Conservation (phyloP, 2,329 filamentous ascomycete species). For the Calonectria hawksworthii region DNA sequence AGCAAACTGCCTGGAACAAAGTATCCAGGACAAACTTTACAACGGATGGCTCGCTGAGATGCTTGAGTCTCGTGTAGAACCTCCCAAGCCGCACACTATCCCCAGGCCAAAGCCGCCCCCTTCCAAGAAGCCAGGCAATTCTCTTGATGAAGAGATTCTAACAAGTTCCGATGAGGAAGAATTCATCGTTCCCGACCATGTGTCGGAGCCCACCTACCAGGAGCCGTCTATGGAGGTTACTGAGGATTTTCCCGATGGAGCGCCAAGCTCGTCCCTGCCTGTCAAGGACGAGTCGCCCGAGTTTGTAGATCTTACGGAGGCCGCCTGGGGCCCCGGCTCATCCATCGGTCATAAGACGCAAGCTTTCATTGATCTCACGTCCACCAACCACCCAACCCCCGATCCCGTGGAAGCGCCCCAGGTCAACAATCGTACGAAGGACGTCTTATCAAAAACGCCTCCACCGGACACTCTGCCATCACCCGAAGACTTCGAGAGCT, state of each 20-base stretch:
- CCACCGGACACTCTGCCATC: constrained; percentile 28
- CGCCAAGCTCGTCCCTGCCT: background rate
- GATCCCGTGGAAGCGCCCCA: background rate
- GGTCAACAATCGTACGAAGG: background rate
- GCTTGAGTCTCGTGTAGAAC: constrained; percentile 57
- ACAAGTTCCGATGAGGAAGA: constrained; percentile 64
- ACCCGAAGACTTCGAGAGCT: constrained; percentile 39
- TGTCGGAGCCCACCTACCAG: background rate
- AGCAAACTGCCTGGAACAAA: constrained; percentile 73
- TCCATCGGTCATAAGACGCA: background rate
- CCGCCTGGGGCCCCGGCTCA: constrained; percentile 34
- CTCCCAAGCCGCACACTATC: constrained; percentile 51
- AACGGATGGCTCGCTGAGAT: constrained; percentile 64
- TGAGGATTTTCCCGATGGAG: background rate
- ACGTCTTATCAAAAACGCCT: background rate
- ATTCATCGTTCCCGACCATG: constrained; percentile 62
- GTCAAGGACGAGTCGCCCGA: constrained; percentile 41
- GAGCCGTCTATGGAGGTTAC: constrained; percentile 17
- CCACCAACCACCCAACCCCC: constrained; percentile 32
- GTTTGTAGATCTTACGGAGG: constrained; percentile 49
- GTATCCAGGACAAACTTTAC: constrained; percentile 72
- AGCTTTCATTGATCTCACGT: constrained; percentile 45
- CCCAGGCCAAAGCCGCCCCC: constrained; percentile 34
- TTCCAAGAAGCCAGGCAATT: constrained; percentile 6
- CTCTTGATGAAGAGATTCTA: constrained; percentile 63